These are phyloP conservation scores for Hyphodiscus hymeniophilus DNA, from an alignment of 495 filamentous ascomycete species.

Conservation along the genomic window DNA sequence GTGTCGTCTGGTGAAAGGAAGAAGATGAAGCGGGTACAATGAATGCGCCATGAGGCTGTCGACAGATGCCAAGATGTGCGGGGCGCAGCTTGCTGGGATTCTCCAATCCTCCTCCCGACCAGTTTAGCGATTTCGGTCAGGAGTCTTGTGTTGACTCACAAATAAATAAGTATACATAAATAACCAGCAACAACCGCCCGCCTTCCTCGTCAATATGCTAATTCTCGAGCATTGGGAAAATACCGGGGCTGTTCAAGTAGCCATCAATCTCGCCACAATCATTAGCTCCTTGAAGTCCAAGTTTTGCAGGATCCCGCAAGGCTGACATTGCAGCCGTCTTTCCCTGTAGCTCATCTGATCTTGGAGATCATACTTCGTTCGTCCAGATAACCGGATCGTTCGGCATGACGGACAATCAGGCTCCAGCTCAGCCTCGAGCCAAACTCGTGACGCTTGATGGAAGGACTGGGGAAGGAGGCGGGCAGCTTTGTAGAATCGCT, in stretches of 20 bases:
- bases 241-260: too few relatives aligned
- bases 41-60: neutral
- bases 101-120: neutral
- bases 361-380: too few relatives aligned
- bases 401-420: too few relatives aligned
- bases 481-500: slow-evolving; percentile 71
- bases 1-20: neutral
- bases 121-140: neutral
- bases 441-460: slow-evolving; percentile 48
- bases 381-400: too few relatives aligned
- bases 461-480: slow-evolving; percentile 73
- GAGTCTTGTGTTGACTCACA: too few relatives aligned
- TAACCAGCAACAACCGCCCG: too few relatives aligned
- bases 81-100: neutral
- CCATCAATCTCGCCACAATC: too few relatives aligned
- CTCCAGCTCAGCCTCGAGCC: neutral
- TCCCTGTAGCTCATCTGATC: neutral
- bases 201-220: too few relatives aligned
- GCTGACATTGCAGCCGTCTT: slow-evolving; percentile 1
- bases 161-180: too few relatives aligned
- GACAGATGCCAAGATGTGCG: slow-evolving; percentile 2
- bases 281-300: too few relatives aligned
- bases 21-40: neutral
- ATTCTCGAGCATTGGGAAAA: too few relatives aligned
- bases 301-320: neutral